phyloP scores from a whole-genome alignment of 2,329 filamentous ascomycete species.

The Didymosphaeria variabile region DNA sequence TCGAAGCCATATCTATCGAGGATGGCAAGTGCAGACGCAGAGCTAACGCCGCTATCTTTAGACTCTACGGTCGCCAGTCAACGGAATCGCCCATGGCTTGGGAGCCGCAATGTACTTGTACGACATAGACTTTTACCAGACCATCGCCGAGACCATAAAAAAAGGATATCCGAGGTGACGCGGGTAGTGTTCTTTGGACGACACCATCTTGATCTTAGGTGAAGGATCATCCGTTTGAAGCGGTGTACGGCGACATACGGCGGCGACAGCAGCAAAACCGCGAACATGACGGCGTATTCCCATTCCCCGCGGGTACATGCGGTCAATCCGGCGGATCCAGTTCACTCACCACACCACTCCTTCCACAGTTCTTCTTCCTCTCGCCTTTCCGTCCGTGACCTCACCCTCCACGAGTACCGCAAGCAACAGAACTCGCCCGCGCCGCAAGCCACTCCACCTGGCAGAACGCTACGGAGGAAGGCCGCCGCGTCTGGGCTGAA shows the following conservation, averaged over 20 bases:
- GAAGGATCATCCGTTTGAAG: background rate
- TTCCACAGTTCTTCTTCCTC: slow-evolving; percentile 43
- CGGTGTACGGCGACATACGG: background rate
- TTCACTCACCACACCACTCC: slow-evolving; percentile 50
- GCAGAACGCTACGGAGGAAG: slow-evolving; percentile 49
- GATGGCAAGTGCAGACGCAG: background rate
- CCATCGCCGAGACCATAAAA: slow-evolving; percentile 14
- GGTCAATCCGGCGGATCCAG: slow-evolving; percentile 40
- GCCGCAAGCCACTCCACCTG: slow-evolving; percentile 38
- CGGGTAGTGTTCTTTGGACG: background rate
- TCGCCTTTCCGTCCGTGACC: slow-evolving; percentile 42
- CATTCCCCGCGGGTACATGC: slow-evolving; percentile 34
- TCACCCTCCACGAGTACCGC: slow-evolving; percentile 53
- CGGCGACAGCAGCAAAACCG: slow-evolving; percentile 1
- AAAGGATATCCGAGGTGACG: slow-evolving; percentile 15
- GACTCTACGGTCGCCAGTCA: slow-evolving; percentile 2
- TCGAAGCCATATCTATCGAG: background rate
- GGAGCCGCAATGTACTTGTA: slow-evolving; percentile 22
- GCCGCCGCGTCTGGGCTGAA: slow-evolving; percentile 46
- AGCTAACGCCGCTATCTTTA: background rate
- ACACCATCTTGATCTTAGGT: background rate
- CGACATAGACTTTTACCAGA: slow-evolving; percentile 16
- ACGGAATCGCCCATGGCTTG: slow-evolving; percentile 17
- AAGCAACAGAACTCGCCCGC: slow-evolving; percentile 48
- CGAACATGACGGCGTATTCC: slow-evolving; percentile 36